Evolutionary conservation across 169 alveolate species (phyloP).

Genomic region (Plasmodium reichenowi): DNA sequence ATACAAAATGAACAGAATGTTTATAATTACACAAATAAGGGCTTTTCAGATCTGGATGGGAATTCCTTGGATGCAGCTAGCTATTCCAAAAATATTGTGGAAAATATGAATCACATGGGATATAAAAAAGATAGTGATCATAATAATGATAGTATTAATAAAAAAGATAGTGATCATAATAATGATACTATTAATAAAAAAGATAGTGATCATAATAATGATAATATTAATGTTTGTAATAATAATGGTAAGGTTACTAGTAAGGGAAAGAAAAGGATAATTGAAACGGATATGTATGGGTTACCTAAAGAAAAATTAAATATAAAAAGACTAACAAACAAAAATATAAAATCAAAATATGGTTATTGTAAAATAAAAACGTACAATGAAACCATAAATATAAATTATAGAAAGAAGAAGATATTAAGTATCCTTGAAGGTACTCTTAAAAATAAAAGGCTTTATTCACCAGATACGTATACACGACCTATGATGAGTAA

Average conservation of each 20-base stretch:
- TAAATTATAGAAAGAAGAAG: constrained; percentile 62
- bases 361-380: constrained; percentile 46
- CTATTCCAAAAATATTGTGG: no score
- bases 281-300: constrained; percentile 49
- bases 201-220: background rate
- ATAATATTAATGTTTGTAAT: background rate
- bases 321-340: constrained; percentile 16
- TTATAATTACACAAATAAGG: no score
- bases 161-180: background rate
- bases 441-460: constrained; percentile 78
- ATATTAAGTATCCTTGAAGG: constrained; percentile 75
- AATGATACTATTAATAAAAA: background rate
- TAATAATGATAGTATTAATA: constrained; percentile 10
- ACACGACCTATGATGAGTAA: constrained; percentile 87
- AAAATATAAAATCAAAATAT: constrained; percentile 63
- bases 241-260: background rate
- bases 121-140: no score
- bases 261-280: constrained; percentile 7
- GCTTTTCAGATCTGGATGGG: no score
- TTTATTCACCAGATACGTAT: constrained; percentile 80
- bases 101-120: no score
- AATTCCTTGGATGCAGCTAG: no score
- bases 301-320: constrained; percentile 45
- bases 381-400: constrained; percentile 47
- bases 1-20: no score